Base-by-base conservation (phyloP, 192 early-diverging fungal species). In the Mortierella antarctica region DNA sequence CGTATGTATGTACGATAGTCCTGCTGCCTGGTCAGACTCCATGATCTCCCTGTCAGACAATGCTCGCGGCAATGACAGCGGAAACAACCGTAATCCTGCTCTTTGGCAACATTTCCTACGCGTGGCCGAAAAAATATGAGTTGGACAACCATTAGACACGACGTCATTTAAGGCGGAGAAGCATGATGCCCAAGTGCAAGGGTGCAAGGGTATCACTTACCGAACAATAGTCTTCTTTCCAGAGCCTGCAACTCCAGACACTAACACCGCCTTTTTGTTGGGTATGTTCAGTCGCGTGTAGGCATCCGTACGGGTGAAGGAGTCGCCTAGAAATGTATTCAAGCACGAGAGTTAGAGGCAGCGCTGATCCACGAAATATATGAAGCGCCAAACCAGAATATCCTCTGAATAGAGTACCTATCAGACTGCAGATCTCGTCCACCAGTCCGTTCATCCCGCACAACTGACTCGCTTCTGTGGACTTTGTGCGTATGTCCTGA, bases 231-330 rank as follows among this genome's bases (percentile, higher is more conserved):
- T 41, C 31, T 83, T 84, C 55, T 88, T 89, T 13, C 86, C 88
- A 21, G 78, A 77, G 17, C 88, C 88, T 52, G 67, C 42, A 9
- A 85, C 77, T 13, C 88, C 87, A 18, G 65, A 73, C 44, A 89
- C 57, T 20, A 89, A 50, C 2, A 83, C 52, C 3, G 88, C 82
- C 50, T 83, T 84, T 15, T 70, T 82, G 71, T 83, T 73, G 11
- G 83, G 70, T 51, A 89, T 87, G 41, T 63, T 55, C 7, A 88
- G 63, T 6, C 63, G 50, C 18, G 53, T 63, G 23, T 80, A 80
- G 5, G 77, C 69, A 15, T 72, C 58, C 7, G 51, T 58, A 12
- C 50, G 52, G 21, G 58, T 42, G 31, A 72, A 72, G 4, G 67
- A 70, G 11, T 80, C 77, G 20, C 49, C 77, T 80, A 56, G 1